Percentiles rank a stretch among this genome's conserved stretches.
Conservation (phyloP, 371 early-diverging fungal genomes). For the Mucor piriformis region DNA sequence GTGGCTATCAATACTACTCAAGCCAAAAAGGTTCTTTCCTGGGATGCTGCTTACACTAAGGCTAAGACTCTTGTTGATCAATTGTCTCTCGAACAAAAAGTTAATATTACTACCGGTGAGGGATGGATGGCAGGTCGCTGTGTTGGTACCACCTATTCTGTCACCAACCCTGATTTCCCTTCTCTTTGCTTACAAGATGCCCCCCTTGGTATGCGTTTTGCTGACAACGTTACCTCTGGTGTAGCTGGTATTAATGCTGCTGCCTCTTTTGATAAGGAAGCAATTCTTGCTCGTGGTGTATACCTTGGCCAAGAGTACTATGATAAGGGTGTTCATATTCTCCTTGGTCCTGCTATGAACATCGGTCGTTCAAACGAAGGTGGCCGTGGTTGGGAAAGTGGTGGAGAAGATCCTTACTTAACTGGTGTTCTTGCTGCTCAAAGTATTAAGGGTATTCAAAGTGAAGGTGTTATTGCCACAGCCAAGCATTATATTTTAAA, state of each 20-base stretch:
- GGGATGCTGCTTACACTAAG: slow-evolving; percentile 42
- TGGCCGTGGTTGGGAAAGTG: slow-evolving; percentile 66
- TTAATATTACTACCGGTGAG: slow-evolving; percentile 49
- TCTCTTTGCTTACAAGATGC: slow-evolving; percentile 62
- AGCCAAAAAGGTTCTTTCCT: slow-evolving; percentile 13
- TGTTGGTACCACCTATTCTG: slow-evolving; percentile 52
- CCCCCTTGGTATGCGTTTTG: slow-evolving; percentile 56
- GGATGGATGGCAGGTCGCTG: slow-evolving; percentile 42
- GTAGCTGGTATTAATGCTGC: slow-evolving; percentile 57
- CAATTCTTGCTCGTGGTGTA: slow-evolving; percentile 49
- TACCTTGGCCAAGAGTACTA: slow-evolving; percentile 58
- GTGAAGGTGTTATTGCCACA: slow-evolving; percentile 52
- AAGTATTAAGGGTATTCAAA: slow-evolving; percentile 43
- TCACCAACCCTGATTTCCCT: slow-evolving; percentile 48
- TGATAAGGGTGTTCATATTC: slow-evolving; percentile 52
- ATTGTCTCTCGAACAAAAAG: slow-evolving; percentile 44
- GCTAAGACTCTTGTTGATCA: slow-evolving; percentile 31
- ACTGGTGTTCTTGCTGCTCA: slow-evolving; percentile 36
- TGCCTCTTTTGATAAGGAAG: slow-evolving; percentile 52
- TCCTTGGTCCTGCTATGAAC: slow-evolving; percentile 57
- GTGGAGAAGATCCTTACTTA: slow-evolving; percentile 68
- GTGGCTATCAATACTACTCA: not conserved
- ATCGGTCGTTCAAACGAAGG: slow-evolving; percentile 48
- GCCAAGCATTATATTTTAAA: slow-evolving; percentile 57
- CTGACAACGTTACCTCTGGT: slow-evolving; percentile 44